Conservation (phyloP, 1,284 basidiomycete species). For the Naganishia albida region DNA sequence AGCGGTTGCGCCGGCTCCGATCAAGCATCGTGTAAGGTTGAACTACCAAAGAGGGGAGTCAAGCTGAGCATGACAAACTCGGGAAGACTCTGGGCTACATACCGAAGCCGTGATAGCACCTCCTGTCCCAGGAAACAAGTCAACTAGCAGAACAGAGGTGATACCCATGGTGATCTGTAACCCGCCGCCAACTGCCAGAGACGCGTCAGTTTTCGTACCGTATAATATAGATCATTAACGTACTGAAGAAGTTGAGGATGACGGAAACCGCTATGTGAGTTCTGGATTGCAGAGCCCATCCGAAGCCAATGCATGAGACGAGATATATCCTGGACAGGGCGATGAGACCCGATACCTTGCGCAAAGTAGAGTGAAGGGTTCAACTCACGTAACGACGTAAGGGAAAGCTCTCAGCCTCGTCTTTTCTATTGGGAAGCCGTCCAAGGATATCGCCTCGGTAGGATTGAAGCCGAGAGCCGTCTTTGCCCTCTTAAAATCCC, state of each 20-base stretch:
- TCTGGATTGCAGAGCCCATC: conserved; percentile 41
- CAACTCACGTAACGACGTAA: conserved; percentile 38
- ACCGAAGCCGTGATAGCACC: conserved; percentile 51
- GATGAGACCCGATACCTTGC: not conserved
- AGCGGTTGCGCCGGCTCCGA: conserved; percentile 42
- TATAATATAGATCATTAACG: not conserved
- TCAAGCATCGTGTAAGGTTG: conserved; percentile 51
- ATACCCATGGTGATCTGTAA: conserved; percentile 30
- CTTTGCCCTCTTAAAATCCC: conserved; percentile 45
- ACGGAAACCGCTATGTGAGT: conserved; percentile 45
- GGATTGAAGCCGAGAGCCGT: conserved; percentile 47
- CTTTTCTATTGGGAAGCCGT: conserved; percentile 46
- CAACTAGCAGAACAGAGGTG: conserved; percentile 39
- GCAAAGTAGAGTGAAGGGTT: not conserved
- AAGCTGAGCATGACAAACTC: not conserved
- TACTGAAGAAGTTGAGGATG: conserved; percentile 42
- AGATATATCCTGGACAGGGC: conserved; percentile 36
- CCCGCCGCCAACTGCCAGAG: conserved; percentile 19
- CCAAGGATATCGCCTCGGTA: conserved; percentile 38
- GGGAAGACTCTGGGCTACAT: conserved; percentile 27
- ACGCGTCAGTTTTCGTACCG: not conserved
- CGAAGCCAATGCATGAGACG: conserved; percentile 39
- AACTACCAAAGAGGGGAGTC: conserved; percentile 36
- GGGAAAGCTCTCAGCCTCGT: conserved; percentile 41
- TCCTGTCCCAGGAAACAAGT: conserved; percentile 47